Percentiles rank a stretch among this genome's conserved stretches.
Evolutionary conservation across 2,329 filamentous ascomycete species (phyloP).

Genomic region (Annulohypoxylon truncatum): DNA sequence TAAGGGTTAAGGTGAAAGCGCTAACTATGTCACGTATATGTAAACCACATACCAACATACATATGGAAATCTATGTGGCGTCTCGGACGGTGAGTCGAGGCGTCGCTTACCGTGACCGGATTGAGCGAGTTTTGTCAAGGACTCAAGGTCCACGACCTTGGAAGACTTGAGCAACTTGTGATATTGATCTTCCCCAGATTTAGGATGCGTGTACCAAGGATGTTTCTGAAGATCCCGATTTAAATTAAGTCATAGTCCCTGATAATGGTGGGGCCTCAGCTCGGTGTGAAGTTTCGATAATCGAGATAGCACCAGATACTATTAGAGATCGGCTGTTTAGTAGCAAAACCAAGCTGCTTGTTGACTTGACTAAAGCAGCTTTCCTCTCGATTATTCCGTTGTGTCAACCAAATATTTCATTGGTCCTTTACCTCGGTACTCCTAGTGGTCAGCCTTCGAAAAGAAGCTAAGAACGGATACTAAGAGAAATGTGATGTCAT

Average conservation of each 20-base stretch:
- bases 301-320: neutral
- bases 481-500: slow-evolving; percentile 12
- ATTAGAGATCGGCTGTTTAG: neutral
- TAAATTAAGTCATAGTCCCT: neutral
- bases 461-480: neutral
- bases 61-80: neutral
- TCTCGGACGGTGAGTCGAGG: neutral
- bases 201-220: neutral
- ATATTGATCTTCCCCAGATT: neutral
- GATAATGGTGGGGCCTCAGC: neutral
- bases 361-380: neutral
- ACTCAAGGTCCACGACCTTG: neutral
- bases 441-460: neutral
- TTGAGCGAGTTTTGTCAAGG: neutral
- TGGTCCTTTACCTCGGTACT: neutral
- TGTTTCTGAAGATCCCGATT: neutral
- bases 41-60: neutral
- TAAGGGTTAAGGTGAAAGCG: neutral
- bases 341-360: neutral
- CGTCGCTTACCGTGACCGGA: neutral
- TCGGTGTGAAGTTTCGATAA: neutral
- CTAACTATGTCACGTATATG: neutral
- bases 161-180: neutral
- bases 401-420: neutral
- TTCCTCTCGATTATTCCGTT: neutral